Evolutionary conservation across 352 stramenopile species (phyloP).

Genomic region (Globisporangium middletonii): DNA sequence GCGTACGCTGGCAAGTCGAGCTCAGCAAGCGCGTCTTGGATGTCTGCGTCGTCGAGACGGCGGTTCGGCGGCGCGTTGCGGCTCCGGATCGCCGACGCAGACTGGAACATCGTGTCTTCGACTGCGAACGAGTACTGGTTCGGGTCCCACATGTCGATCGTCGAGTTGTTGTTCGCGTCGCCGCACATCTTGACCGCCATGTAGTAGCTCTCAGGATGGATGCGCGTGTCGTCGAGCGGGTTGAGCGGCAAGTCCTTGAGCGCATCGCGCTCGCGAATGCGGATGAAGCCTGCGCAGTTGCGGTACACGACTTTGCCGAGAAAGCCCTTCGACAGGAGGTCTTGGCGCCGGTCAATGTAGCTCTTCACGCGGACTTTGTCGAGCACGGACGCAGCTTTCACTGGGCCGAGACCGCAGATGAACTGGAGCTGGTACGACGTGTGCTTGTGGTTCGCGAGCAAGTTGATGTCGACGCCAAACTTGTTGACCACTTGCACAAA

Average conservation of each 20-base stretch:
- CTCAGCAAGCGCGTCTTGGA: constrained; percentile 83
- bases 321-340: constrained; percentile 78
- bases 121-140: constrained; percentile 89
- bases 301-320: constrained; percentile 85
- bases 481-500: constrained; percentile 87
- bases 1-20: constrained; percentile 85
- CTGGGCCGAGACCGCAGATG: constrained; percentile 76
- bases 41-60: constrained; percentile 68
- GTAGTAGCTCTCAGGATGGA: constrained; percentile 89
- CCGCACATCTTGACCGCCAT: constrained; percentile 90
- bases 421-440: constrained; percentile 86
- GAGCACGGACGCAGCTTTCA: constrained; percentile 75
- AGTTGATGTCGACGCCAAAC: constrained; percentile 84
- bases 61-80: constrained; percentile 46
- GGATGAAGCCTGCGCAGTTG: constrained; percentile 84
- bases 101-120: constrained; percentile 90
- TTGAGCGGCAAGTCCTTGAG: constrained; percentile 82
- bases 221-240: constrained; percentile 82
- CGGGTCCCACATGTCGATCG: constrained; percentile 88
- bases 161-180: constrained; percentile 89
- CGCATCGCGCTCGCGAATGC: constrained; percentile 81
- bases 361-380: constrained; percentile 82
- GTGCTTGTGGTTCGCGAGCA: constrained; percentile 87
- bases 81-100: constrained; percentile 73
- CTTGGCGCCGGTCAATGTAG: constrained; percentile 81